Base-by-base conservation (phyloP, 495 filamentous ascomycete genomes). In the Aspergillus indologenus region DNA sequence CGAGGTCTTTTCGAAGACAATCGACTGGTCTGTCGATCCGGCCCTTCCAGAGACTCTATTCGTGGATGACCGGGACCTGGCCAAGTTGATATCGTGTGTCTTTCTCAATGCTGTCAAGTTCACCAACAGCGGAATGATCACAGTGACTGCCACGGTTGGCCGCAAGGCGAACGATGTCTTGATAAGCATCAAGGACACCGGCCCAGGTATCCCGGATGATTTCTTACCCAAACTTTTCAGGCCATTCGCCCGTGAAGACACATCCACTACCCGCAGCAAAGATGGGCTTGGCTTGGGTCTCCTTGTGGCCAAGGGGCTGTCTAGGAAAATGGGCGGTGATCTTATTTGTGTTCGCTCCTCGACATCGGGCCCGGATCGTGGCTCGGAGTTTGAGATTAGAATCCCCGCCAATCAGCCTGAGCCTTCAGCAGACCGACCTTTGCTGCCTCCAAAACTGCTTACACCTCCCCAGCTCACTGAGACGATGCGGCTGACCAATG, bases 101-200 rank as follows among this genome's bases (percentile, higher is more conserved):
- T 83, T 90, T 56, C 73, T 90, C 26, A 92, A 92, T 68, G 90
- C 89, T 4, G 81, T 92, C 55, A 92, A 92, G 67, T 92, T 91
- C 63, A 91, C 90, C 0, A 85, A 89, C 58, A 78, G 76, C 54
- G 89, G 89, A 20, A 77, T 71, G n/a, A 87, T 92, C 52, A 79
- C 73, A 1, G 68, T 92, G 5, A 79, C 66, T 34, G 85, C 83
- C 8, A 79, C 73, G 19, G 68, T 85, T 34, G 80, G 77, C 53
- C 56, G 71, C 53, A 79, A 76, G 56, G 69, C 62, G 58, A 78
- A 83, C 58, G 81, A 84, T 69, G 75, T 90, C 53, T 68, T 82
- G 43, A 82, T 90, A 65, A 81, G 69, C 45, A 79, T 92, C 42
- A 71, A 75, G 14, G 89, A 92, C 71, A 89, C 86, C 17, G 89